phyloP scores from a whole-genome alignment of 2,329 filamentous ascomycete genomes.

The Neospermospora avenae region DNA sequence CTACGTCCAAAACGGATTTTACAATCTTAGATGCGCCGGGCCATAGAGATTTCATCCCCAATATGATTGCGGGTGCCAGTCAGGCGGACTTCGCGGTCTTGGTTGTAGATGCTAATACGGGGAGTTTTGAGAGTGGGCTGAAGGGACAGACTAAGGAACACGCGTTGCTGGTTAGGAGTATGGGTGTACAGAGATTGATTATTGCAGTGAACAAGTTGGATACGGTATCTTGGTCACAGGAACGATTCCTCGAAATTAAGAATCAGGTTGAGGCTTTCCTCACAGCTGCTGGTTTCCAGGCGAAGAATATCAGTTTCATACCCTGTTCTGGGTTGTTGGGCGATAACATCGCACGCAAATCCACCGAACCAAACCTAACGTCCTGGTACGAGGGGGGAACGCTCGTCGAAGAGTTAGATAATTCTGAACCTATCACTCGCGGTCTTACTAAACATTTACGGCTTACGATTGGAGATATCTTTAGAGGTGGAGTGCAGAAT shows the following conservation, averaged over 20 bases:
- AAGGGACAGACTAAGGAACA: constrained; percentile 95
- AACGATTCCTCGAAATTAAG: constrained; percentile 79
- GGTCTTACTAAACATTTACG: constrained; percentile 76
- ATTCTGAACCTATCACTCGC: constrained; percentile 68
- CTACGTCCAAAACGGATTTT: constrained; percentile 81
- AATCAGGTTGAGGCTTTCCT: constrained; percentile 83
- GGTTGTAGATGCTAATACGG: constrained; percentile 86
- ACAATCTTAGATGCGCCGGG: constrained; percentile 95
- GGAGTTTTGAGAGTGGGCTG: constrained; percentile 89
- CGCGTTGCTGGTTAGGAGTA: constrained; percentile 80
- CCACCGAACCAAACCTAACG: constrained; percentile 49
- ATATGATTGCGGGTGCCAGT: constrained; percentile 96
- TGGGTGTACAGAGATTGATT: constrained; percentile 84
- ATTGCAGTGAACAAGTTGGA: constrained; percentile 97
- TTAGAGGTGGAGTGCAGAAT: constrained; percentile 73
- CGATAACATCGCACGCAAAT: constrained; percentile 71
- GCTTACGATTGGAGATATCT: constrained; percentile 85
- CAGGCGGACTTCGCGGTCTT: constrained; percentile 95
- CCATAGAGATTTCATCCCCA: constrained; percentile 93
- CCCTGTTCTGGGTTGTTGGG: constrained; percentile 87
- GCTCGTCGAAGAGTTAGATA: constrained; percentile 79
- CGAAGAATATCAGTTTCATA: constrained; percentile 79
- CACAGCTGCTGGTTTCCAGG: constrained; percentile 73
- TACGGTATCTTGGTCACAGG: constrained; percentile 75
- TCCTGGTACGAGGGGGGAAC: constrained; percentile 81